Percentiles rank a stretch among this genome's conserved stretches.
Evolutionary conservation across 2,329 filamentous ascomycete species (phyloP).

Genomic region (Arthrobotrys megalospora): DNA sequence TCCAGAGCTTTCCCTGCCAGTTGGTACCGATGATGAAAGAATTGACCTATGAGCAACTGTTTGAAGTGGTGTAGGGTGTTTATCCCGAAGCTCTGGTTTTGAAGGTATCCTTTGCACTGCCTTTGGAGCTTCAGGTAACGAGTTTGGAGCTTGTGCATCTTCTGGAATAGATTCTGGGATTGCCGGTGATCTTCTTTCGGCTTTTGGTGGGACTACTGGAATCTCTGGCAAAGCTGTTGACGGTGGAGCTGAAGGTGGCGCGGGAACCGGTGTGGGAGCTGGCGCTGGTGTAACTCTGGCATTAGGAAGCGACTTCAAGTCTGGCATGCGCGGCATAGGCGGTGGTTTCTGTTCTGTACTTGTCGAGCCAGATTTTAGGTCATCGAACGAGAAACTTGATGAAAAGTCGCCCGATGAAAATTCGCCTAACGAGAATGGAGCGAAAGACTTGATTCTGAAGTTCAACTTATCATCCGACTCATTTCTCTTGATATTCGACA

Average conservation of each 20-base stretch:
- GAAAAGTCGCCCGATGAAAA: slow-evolving; percentile 47
- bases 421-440: slow-evolving; percentile 47
- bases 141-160: slow-evolving; percentile 11
- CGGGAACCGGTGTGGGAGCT: slow-evolving; percentile 17
- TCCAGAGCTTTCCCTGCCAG: slow-evolving; percentile 46
- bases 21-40: slow-evolving; percentile 35
- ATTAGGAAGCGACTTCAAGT: slow-evolving; percentile 18
- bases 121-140: slow-evolving; percentile 43
- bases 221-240: slow-evolving; percentile 30
- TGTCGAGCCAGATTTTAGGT: slow-evolving; percentile 6
- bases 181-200: slow-evolving; percentile 39
- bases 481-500: slow-evolving; percentile 15
- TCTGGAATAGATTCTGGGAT: slow-evolving; percentile 33
- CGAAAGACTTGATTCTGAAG: slow-evolving; percentile 54
- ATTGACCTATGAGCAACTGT: slow-evolving; percentile 56
- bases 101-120: slow-evolving; percentile 44
- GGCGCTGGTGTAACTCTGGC: background rate
- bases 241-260: slow-evolving; percentile 1
- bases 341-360: slow-evolving; percentile 17
- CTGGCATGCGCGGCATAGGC: slow-evolving; percentile 31
- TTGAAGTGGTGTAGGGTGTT: slow-evolving; percentile 43
- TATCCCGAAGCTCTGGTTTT: slow-evolving; percentile 42
- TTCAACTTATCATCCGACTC: slow-evolving; percentile 34
- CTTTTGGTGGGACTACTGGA: slow-evolving; percentile 40
- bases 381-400: slow-evolving; percentile 29